These are phyloP conservation scores for Candida sp. DNA, from an alignment of 1,139 yeast genomes.

Conservation along the genomic window DNA sequence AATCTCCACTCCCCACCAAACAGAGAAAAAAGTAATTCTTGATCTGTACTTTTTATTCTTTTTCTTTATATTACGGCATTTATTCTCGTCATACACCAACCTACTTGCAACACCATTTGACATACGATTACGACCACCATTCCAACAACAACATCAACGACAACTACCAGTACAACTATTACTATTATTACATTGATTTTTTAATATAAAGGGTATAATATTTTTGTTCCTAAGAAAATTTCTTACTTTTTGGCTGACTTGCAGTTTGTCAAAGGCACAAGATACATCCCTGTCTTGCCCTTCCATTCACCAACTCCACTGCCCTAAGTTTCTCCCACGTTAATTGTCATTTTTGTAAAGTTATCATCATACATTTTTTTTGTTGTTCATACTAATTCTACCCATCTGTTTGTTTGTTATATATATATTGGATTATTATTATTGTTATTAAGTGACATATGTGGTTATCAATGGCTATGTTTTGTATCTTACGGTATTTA, in stretches of 20 bases:
- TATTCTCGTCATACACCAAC: background rate
- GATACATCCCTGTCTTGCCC: background rate
- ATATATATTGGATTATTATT: background rate
- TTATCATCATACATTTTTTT: background rate
- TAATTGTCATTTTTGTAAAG: background rate
- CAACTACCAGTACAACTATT: background rate
- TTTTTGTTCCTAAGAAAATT: background rate
- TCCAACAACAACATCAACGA: background rate
- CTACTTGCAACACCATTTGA: background rate
- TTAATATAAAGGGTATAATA: slow-evolving; percentile 2
- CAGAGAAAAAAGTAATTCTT: background rate
- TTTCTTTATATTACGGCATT: slow-evolving; percentile 1
- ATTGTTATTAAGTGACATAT: background rate
- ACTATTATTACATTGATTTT: background rate
- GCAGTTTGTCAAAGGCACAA: background rate
- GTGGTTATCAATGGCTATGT: background rate
- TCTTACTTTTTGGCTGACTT: background rate
- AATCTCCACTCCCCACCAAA: background rate
- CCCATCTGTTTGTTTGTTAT: background rate
- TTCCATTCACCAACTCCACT: too few species aligned
- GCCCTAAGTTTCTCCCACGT: background rate
- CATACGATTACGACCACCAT: background rate
- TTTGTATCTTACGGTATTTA: background rate
- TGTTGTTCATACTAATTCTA: background rate
- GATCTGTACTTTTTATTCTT: background rate